These are phyloP conservation scores for Rutstroemia sp. DNA, from an alignment of 2,329 filamentous ascomycete genomes.

Conservation along the genomic window DNA sequence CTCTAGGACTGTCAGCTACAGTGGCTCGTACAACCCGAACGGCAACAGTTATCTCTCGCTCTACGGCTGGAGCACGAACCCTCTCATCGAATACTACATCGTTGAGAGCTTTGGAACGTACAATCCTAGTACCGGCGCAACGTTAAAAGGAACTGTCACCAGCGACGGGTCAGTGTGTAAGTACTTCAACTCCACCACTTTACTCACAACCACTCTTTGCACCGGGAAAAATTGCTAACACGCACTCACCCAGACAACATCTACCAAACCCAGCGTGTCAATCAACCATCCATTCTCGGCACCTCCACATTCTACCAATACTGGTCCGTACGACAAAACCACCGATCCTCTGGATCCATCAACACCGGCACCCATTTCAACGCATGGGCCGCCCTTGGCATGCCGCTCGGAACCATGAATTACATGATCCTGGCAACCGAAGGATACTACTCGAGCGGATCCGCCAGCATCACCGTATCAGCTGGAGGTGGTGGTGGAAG, in stretches of 20 bases:
- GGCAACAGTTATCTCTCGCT: slow-evolving; percentile 46
- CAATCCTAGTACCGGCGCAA: slow-evolving; percentile 40
- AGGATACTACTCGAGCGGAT: slow-evolving; percentile 13
- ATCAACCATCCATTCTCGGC: slow-evolving; percentile 39
- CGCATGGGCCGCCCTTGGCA: slow-evolving; percentile 41
- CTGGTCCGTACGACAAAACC: slow-evolving; percentile 43
- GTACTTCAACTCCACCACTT: background rate
- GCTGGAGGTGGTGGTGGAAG: background rate
- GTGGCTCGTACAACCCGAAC: slow-evolving; percentile 33
- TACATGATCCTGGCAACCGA: slow-evolving; percentile 41
- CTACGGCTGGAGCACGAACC: slow-evolving; percentile 46
- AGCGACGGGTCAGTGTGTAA: slow-evolving; percentile 45
- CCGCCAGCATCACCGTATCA: slow-evolving; percentile 12
- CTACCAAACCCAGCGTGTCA: slow-evolving; percentile 33
- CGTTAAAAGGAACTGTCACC: slow-evolving; percentile 42
- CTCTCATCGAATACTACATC: slow-evolving; percentile 39
- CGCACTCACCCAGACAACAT: slow-evolving; percentile 26
- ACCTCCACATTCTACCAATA: slow-evolving; percentile 46
- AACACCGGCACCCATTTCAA: slow-evolving; percentile 44
- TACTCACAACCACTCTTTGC: too few relatives aligned
- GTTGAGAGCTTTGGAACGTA: slow-evolving; percentile 46
- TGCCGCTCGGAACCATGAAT: slow-evolving; percentile 39
- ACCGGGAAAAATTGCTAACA: too few relatives aligned
- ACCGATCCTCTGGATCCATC: slow-evolving; percentile 44
- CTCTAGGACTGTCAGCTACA: slow-evolving; percentile 34